Evolutionary conservation across 164 flowering plant species (phyloP), one percentile per base, ranked within the genome.

Genomic region (Hamamelis virginiana): DNA sequence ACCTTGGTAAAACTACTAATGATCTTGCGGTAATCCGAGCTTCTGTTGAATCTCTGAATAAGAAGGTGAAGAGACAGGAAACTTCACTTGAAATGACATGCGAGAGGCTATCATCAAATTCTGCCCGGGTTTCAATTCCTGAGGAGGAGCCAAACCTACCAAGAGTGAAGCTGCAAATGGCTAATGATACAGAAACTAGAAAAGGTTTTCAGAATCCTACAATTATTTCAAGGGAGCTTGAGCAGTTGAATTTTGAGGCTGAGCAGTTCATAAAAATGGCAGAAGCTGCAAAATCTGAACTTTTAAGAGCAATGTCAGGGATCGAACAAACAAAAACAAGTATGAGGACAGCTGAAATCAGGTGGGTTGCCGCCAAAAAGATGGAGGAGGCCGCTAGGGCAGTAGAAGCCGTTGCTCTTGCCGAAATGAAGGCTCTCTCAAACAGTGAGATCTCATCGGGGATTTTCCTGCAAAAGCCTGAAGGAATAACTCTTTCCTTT

Each of bases 301-400:
- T 80, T 3, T 46, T 82, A 15, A 76, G 65, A 47, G 80, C 81
- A 22, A 76, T 74, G 78, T 53, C 73, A 22, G 80, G 69, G 66
- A 67, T 74, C 46, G 84, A 84, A 65, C 77, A 76, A 41, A 78
- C 70, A 1, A 82, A 77, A 51, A 28, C 73, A 16, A 64, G 78
- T 50, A 73, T 81, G 27, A 83, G 59, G 60, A 82, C 81, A n/a
- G 87, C 83, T 43, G 90, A 88, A 66, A 82, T 88, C 85, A 83
- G 88, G 68, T 75, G 76, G 79, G 21, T 78, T 55, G 89, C 90
- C 0, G 93, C 93, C 22, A 86, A 75, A 61, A 88, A 85, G 74
- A 84, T 88, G 84, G 87, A 86, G 65, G 93, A 88, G 66, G 93
- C 93, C 12, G 93, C 93, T 0, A 79, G 66, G 51, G 93, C 93